A percentile compares a stretch with the other conserved stretches of the same genome.
phyloP scores from a whole-genome alignment of 1,139 yeast genomes.

The Zygotorulaspora mrakii region DNA sequence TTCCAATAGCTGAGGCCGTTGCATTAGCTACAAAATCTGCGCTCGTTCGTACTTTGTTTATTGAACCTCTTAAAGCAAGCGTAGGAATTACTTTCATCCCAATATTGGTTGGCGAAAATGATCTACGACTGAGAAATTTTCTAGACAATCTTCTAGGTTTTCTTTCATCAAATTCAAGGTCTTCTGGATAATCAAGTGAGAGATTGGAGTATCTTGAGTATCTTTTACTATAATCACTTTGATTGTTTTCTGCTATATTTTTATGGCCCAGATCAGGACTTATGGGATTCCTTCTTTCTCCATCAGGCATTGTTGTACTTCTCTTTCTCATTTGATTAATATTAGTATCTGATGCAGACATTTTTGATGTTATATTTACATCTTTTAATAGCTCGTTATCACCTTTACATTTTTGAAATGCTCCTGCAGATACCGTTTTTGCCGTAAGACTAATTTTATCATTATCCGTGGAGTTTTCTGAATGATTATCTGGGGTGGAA shows the following conservation, averaged over 20 bases:
- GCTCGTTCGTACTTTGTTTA: slow-evolving; percentile 22
- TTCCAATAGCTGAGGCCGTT: neutral
- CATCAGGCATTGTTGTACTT: slow-evolving; percentile 27
- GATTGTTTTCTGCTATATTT: slow-evolving; percentile 3
- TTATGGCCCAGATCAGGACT: slow-evolving; percentile 2
- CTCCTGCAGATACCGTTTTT: slow-evolving; percentile 10
- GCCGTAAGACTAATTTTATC: slow-evolving; percentile 12
- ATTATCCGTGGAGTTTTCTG: slow-evolving; percentile 11
- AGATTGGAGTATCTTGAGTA: slow-evolving; percentile 20
- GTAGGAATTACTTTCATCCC: slow-evolving; percentile 30
- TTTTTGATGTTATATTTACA: slow-evolving; percentile 5
- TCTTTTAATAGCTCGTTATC: no score
- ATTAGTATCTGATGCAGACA: slow-evolving; percentile 13
- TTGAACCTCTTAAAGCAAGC: slow-evolving; percentile 24
- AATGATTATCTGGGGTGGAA: slow-evolving; percentile 13
- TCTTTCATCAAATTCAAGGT: slow-evolving; percentile 20
- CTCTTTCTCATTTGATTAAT: slow-evolving; percentile 19
- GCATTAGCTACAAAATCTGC: slow-evolving; percentile 6
- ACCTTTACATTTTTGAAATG: slow-evolving; percentile 4
- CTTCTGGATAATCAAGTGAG: slow-evolving; percentile 2
- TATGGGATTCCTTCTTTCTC: slow-evolving; percentile 9
- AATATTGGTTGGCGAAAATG: slow-evolving; percentile 31
- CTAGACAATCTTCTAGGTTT: slow-evolving; percentile 30
- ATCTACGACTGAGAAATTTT: slow-evolving; percentile 29
- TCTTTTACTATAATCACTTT: slow-evolving; percentile 16